Evolutionary conservation across 106 monocot genomes (phyloP).

Genomic region (Dioscorea zingiberensis): DNA sequence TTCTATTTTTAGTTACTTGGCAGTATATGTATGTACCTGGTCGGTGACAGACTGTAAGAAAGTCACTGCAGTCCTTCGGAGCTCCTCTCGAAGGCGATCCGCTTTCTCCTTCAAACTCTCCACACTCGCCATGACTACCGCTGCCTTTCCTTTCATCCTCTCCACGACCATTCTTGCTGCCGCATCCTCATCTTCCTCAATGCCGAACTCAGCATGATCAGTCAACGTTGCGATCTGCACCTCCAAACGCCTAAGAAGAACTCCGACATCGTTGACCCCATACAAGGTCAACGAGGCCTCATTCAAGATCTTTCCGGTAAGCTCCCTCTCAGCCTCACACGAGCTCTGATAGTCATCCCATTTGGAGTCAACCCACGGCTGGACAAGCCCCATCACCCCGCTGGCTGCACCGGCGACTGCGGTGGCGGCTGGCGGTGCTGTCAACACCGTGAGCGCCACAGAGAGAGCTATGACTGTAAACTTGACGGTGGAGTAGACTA

Average conservation of each 20-base stretch:
- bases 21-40: no score
- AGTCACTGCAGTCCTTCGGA: conserved; percentile 40
- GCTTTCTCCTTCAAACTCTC: conserved; percentile 48
- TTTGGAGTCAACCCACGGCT: conserved; percentile 50
- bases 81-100: conserved; percentile 42
- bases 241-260: conserved; percentile 39
- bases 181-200: conserved; percentile 11
- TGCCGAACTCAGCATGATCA: conserved; percentile 25
- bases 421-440: conserved; percentile 42
- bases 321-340: conserved; percentile 30
- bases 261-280: conserved; percentile 44
- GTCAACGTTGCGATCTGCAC: conserved; percentile 24
- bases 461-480: conserved; percentile 40
- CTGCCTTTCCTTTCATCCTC: conserved; percentile 39
- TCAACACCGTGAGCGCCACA: conserved; percentile 35
- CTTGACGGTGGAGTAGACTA: conserved; percentile 29
- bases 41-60: no score
- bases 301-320: conserved; percentile 27
- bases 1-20: no score
- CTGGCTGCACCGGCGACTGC: conserved; percentile 30
- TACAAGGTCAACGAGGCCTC: conserved; percentile 28
- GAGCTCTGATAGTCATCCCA: conserved; percentile 35
- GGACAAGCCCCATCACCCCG: conserved; percentile 29
- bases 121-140: conserved; percentile 22
- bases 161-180: conserved; percentile 26